Percentiles rank a stretch among this genome's conserved stretches.
phyloP scores from a whole-genome alignment of 2,329 filamentous ascomycete species.

The Chalara sp. region DNA sequence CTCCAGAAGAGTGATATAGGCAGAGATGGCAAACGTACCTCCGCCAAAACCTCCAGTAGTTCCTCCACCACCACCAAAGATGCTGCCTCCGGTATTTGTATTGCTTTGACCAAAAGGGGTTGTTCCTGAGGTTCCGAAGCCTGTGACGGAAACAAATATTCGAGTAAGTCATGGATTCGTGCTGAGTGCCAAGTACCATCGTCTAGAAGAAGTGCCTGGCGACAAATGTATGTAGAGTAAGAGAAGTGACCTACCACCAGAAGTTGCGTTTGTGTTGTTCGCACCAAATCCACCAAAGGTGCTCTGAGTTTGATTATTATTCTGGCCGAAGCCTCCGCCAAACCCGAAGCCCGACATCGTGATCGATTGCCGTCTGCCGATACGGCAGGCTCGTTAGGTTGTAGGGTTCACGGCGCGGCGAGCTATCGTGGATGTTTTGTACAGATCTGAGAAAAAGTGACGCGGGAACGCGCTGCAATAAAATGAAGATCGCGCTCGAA shows the following conservation, averaged over 20 bases:
- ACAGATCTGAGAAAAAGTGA: not conserved
- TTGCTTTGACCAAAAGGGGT: conserved; percentile 33
- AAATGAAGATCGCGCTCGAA: conserved; percentile 20
- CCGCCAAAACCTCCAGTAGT: conserved; percentile 29
- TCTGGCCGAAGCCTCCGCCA: conserved; percentile 48
- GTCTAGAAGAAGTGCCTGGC: not conserved
- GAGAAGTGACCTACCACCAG: conserved; percentile 27
- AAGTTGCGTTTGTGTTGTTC: conserved; percentile 13
- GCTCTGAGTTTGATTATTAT: conserved; percentile 39
- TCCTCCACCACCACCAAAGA: conserved; percentile 35
- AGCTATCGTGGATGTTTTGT: too few relatives aligned
- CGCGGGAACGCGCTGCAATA: conserved; percentile 20
- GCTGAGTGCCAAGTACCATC: conserved; percentile 9
- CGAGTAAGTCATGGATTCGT: conserved; percentile 27
- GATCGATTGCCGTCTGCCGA: conserved; percentile 6
- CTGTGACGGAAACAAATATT: conserved; percentile 25
- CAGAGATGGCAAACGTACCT: conserved; percentile 29
- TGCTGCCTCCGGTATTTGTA: conserved; percentile 29
- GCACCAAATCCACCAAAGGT: conserved; percentile 49
- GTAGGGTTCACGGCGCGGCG: too few relatives aligned
- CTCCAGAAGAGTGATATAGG: conserved; percentile 14
- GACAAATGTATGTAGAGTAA: conserved; percentile 1
- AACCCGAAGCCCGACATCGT: conserved; percentile 23
- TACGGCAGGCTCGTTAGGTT: not conserved
- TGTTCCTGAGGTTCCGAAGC: conserved; percentile 35